phyloP scores from a whole-genome alignment of 495 filamentous ascomycete species.

The Aspergillus incahuasiensis region DNA sequence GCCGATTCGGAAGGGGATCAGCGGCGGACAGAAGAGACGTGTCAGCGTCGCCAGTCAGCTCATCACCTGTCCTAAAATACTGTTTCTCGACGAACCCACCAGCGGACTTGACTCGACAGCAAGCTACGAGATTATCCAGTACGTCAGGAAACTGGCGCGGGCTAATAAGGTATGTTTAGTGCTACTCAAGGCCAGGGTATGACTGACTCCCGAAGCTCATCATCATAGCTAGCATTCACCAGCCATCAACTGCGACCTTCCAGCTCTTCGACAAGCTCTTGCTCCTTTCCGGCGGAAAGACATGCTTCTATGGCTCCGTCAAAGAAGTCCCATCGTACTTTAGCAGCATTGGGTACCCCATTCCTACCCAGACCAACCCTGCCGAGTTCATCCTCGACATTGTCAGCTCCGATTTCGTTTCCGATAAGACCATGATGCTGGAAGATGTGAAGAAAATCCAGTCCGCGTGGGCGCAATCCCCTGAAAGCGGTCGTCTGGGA shows the following conservation, averaged over 20 bases:
- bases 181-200: not conserved
- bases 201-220: constrained; percentile 43
- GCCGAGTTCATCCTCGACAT: constrained; percentile 73
- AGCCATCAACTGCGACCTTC: constrained; percentile 73
- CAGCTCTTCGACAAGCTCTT: constrained; percentile 73
- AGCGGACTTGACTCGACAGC: constrained; percentile 71
- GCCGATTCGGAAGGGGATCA: constrained; percentile 72
- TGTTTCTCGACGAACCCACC: constrained; percentile 81
- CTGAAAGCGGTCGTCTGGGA: constrained; percentile 9
- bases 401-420: constrained; percentile 68
- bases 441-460: constrained; percentile 28
- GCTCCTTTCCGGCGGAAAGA: constrained; percentile 62
- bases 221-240: constrained; percentile 76
- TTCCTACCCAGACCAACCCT: constrained; percentile 67
- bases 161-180: constrained; percentile 53
- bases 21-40: constrained; percentile 74
- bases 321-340: constrained; percentile 53
- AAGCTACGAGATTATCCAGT: constrained; percentile 63
- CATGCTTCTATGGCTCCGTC: constrained; percentile 65
- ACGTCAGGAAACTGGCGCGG: constrained; percentile 57
- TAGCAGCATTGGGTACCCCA: constrained; percentile 46
- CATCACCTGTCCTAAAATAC: constrained; percentile 70
- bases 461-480: constrained; percentile 26
- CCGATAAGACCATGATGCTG: constrained; percentile 35
- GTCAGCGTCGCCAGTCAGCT: constrained; percentile 75